Evolutionary conservation across 192 early-diverging fungal genomes (phyloP).

Genomic region (Umbelopsis vinacea): DNA sequence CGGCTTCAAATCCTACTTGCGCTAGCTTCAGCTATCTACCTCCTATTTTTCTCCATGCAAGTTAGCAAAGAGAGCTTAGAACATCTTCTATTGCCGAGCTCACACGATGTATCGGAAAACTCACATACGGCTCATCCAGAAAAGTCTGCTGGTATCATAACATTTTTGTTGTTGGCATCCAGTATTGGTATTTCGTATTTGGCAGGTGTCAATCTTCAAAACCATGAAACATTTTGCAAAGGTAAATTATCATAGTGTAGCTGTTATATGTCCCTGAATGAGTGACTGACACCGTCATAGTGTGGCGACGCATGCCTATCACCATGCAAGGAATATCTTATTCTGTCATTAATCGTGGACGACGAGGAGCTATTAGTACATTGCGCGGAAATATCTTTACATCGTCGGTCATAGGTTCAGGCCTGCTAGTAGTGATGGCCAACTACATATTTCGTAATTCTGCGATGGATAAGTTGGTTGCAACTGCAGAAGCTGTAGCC

Average conservation of each 20-base stretch:
- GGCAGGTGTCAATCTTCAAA: slow-evolving; percentile 51
- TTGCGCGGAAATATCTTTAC: slow-evolving; percentile 51
- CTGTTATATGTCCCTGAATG: background rate
- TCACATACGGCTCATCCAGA: background rate
- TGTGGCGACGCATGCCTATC: slow-evolving; percentile 32
- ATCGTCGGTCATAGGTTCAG: slow-evolving; percentile 41
- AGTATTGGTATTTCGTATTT: slow-evolving; percentile 47
- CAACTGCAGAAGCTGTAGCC: slow-evolving; percentile 47
- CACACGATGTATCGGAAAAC: slow-evolving; percentile 46
- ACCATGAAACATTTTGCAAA: slow-evolving; percentile 55
- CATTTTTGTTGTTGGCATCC: slow-evolving; percentile 44
- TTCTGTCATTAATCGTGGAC: slow-evolving; percentile 33
- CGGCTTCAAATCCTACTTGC: slow-evolving; percentile 59
- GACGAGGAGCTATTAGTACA: slow-evolving; percentile 27
- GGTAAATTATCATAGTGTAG: slow-evolving; percentile 34
- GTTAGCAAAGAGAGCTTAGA: slow-evolving; percentile 62
- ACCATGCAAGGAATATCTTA: slow-evolving; percentile 43
- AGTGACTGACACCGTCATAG: slow-evolving; percentile 1
- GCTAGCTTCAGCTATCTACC: slow-evolving; percentile 53
- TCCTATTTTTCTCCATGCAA: slow-evolving; percentile 62
- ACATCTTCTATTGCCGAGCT: slow-evolving; percentile 56
- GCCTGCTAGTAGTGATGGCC: slow-evolving; percentile 32
- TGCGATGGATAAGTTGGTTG: slow-evolving; percentile 51
- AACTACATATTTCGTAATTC: slow-evolving; percentile 26
- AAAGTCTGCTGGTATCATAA: slow-evolving; percentile 20